A percentile compares a stretch with the other conserved stretches of the same genome.
Evolutionary conservation across 169 alveolate genomes (phyloP).

Genomic region (Amoebophrya sp.): DNA sequence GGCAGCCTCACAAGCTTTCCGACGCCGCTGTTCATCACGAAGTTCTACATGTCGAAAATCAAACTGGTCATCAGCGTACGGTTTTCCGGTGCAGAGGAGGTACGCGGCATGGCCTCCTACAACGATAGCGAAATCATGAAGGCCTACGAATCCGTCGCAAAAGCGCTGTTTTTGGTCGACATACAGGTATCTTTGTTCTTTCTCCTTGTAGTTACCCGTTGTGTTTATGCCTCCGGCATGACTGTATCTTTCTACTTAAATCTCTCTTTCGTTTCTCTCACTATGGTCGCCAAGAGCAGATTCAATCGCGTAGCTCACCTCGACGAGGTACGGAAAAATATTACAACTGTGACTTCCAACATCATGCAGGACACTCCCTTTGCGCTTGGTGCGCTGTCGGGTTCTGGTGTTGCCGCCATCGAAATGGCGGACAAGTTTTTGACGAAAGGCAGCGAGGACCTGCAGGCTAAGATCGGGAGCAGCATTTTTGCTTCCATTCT

Average conservation of each 20-base stretch:
- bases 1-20: neutral
- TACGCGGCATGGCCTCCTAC: neutral
- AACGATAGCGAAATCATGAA: neutral
- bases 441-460: neutral
- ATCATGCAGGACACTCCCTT: constrained; percentile 16
- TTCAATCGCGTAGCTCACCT: too few relatives aligned
- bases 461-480: neutral
- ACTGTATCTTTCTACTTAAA: too few relatives aligned
- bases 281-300: too few relatives aligned
- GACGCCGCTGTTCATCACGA: neutral
- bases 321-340: too few relatives aligned
- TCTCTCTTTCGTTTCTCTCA: too few relatives aligned
- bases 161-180: neutral
- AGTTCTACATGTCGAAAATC: neutral
- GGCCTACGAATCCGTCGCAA: neutral
- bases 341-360: too few relatives aligned
- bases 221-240: too few relatives aligned
- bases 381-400: neutral
- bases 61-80: neutral
- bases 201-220: too few relatives aligned
- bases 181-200: neutral
- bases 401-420: neutral
- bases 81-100: neutral
- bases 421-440: neutral
- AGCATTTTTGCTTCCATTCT: neutral